Evolutionary conservation across 2,329 filamentous ascomycete species (phyloP).

Genomic region (Ceratocystis cacaofunesta): DNA sequence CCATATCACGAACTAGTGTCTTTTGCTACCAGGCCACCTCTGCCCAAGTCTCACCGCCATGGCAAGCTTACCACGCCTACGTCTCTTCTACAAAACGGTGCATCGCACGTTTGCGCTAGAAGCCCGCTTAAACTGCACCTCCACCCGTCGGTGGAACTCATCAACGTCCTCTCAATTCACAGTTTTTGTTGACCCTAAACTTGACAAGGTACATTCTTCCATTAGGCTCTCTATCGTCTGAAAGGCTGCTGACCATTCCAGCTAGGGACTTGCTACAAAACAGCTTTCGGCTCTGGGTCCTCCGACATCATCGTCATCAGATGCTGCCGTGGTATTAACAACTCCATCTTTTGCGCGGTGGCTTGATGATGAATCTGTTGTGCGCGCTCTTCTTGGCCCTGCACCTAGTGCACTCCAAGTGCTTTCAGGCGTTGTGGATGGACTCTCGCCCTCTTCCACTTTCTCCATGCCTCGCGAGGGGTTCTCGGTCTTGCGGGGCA

Average conservation of each 20-base stretch:
- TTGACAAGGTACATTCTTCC: constrained; percentile 2
- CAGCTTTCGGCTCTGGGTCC: background rate
- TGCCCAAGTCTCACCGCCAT: background rate
- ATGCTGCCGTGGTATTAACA: constrained; percentile 30
- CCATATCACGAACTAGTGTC: background rate
- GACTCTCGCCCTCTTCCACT: constrained; percentile 28
- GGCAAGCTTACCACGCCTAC: background rate
- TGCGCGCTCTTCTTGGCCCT: constrained; percentile 21
- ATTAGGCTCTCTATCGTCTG: background rate
- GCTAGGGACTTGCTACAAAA: constrained; percentile 1
- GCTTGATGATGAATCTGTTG: constrained; percentile 32
- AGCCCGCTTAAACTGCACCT: background rate
- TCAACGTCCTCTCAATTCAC: constrained; percentile 2
- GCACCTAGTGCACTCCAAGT: constrained; percentile 28
- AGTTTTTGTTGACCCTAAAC: background rate
- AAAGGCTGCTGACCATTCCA: background rate
- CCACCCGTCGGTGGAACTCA: constrained; percentile 3
- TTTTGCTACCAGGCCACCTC: too few species aligned
- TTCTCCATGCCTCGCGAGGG: constrained; percentile 9
- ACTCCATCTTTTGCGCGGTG: constrained; percentile 35
- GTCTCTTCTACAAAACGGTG: background rate
- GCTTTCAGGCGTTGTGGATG: constrained; percentile 42
- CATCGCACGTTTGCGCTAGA: background rate
- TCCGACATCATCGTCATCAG: background rate
- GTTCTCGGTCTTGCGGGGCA: constrained; percentile 17